A percentile compares a stretch with the other conserved stretches of the same genome.
Conservation (phyloP, 202 grass and related monocot species). For the Carex arenaria region DNA sequence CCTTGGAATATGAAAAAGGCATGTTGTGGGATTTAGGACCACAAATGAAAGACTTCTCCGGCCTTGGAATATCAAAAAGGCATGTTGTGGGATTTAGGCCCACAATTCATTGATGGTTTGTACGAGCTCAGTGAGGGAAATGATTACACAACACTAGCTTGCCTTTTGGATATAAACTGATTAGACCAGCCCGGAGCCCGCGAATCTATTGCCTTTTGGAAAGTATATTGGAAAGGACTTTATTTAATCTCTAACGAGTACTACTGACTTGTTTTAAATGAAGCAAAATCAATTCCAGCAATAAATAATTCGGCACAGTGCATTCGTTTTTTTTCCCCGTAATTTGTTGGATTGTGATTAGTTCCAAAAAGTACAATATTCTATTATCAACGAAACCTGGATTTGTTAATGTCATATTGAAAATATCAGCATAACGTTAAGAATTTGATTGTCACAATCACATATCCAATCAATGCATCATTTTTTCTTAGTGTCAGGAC, state of each 20-base stretch:
- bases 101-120: not conserved
- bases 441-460: not conserved
- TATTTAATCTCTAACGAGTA: not conserved
- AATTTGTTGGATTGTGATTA: too few relatives aligned
- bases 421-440: not conserved
- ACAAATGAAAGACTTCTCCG: not conserved
- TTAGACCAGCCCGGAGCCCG: not conserved
- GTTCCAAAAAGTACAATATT: not conserved
- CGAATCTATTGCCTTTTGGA: not conserved
- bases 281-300: not conserved
- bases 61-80: not conserved
- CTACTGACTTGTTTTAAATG: not conserved
- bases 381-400: not conserved
- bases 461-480: not conserved
- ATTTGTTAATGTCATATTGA: not conserved
- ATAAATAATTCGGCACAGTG: not conserved
- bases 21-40: not conserved
- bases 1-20: not conserved
- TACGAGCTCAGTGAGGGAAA: not conserved
- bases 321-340: too few relatives aligned
- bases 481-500: not conserved
- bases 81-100: not conserved
- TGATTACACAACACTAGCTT: not conserved
- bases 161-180: not conserved
- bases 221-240: not conserved